Evolutionary conservation across 208 protist genomes (phyloP).

Genomic region (Trypanosomatidae sp.): DNA sequence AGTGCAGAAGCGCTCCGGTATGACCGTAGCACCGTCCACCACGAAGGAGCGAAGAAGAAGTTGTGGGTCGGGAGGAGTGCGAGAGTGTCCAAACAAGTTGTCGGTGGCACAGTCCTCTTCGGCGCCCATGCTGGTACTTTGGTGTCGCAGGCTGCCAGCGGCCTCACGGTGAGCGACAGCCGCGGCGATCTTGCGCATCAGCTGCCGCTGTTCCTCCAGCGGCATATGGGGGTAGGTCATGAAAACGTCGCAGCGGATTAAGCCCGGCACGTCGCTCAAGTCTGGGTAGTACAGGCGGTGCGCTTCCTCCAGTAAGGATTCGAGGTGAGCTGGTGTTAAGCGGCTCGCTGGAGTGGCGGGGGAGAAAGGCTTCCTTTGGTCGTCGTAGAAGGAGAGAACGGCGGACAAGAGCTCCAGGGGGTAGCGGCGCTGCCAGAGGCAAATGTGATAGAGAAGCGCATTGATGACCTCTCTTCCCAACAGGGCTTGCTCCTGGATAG

Average conservation of each 20-base stretch:
- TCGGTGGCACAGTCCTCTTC: conserved; percentile 2
- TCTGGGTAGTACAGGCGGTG: conserved; percentile 25
- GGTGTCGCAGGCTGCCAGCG: background rate
- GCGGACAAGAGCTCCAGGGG: conserved; percentile 47
- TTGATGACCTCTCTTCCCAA: conserved; percentile 18
- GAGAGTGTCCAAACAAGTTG: conserved; percentile 9
- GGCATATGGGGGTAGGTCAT: conserved; percentile 55
- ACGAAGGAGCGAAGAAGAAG: conserved; percentile 28
- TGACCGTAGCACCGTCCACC: background rate
- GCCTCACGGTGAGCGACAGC: conserved; percentile 7
- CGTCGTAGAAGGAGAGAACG: conserved; percentile 37
- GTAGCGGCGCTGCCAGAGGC: conserved; percentile 75
- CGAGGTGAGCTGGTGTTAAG: conserved; percentile 21
- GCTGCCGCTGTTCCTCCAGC: conserved; percentile 32
- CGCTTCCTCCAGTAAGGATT: conserved; percentile 52
- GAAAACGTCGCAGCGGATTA: conserved; percentile 73
- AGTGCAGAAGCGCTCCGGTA: conserved; percentile 14
- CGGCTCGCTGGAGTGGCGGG: background rate
- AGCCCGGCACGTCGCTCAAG: conserved; percentile 36
- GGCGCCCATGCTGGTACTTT: background rate
- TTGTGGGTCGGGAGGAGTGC: conserved; percentile 12
- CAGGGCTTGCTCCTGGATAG: conserved; percentile 5
- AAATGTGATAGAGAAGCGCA: conserved; percentile 53
- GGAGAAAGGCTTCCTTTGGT: conserved; percentile 14
- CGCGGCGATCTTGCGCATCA: conserved; percentile 39